Conservation (phyloP, 371 early-diverging fungal genomes). For the Caulochytrium protostelioides region DNA sequence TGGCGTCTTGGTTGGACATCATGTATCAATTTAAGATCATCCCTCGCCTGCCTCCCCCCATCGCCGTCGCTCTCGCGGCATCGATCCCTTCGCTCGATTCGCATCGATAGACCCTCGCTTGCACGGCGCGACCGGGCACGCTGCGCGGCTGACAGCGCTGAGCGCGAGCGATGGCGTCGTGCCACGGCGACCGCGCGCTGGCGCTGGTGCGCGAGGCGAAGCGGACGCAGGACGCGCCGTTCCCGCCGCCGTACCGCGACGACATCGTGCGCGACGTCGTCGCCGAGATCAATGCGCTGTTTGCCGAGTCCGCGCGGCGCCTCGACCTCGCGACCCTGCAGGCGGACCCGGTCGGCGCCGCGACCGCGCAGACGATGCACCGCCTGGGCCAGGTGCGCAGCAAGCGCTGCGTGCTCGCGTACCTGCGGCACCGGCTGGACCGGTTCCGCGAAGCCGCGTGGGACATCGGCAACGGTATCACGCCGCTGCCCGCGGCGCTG, state of each 20-base stretch:
- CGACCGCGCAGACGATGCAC: constrained; percentile 16
- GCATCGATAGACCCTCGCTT: too few relatives aligned
- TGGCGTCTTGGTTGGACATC: too few relatives aligned
- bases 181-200: constrained; percentile 52
- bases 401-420: constrained; percentile 73
- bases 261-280: constrained; percentile 56
- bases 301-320: constrained; percentile 4
- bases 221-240: constrained; percentile 36
- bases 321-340: constrained; percentile 12
- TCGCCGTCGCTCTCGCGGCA: too few relatives aligned
- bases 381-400: constrained; percentile 40
- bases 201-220: constrained; percentile 63
- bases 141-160: too few relatives aligned
- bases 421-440: constrained; percentile 50
- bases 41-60: too few relatives aligned
- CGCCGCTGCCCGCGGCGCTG: constrained; percentile 14
- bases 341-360: constrained; percentile 1
- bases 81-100: too few relatives aligned
- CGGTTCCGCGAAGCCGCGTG: constrained; percentile 50
- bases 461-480: constrained; percentile 34
- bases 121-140: too few relatives aligned
- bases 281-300: constrained; percentile 46
- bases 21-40: too few relatives aligned
- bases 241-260: constrained; percentile 56
- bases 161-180: too few relatives aligned